Evolutionary conservation across 495 filamentous ascomycete species (phyloP).

Genomic region (Alectoria sarmentosa): DNA sequence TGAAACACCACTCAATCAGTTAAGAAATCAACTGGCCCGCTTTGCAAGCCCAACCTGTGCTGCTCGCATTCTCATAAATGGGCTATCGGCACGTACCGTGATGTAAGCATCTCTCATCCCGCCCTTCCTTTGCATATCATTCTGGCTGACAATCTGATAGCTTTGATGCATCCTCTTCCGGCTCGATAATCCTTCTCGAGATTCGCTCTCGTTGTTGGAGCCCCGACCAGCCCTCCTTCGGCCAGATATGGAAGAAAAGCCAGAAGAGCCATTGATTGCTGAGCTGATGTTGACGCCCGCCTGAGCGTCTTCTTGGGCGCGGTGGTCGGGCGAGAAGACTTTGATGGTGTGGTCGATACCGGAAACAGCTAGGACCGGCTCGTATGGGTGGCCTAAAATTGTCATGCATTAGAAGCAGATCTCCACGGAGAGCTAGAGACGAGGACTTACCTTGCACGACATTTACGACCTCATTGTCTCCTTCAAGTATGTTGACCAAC

Average conservation of each 20-base stretch:
- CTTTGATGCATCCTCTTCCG: constrained; percentile 52
- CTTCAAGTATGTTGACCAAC: constrained; percentile 62
- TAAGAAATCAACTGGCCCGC: constrained; percentile 12
- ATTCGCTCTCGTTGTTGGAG: constrained; percentile 15
- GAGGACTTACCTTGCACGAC: constrained; percentile 52
- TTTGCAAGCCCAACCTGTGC: constrained; percentile 18
- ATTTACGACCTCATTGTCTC: constrained; percentile 67
- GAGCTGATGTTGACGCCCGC: constrained; percentile 46
- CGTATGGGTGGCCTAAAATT: constrained; percentile 57
- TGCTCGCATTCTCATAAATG: constrained; percentile 18
- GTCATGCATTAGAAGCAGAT: neutral
- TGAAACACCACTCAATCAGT: constrained; percentile 31
- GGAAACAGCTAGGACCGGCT: constrained; percentile 61
- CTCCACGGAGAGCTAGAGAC: neutral
- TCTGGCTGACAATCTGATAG: constrained; percentile 58
- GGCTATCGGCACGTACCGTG: constrained; percentile 45
- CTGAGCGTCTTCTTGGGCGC: constrained; percentile 51
- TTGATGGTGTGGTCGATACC: constrained; percentile 74
- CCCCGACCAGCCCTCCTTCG: constrained; percentile 12
- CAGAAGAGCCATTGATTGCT: constrained; percentile 28
- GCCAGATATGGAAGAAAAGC: constrained; percentile 33
- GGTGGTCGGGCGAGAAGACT: constrained; percentile 60
- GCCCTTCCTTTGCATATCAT: constrained; percentile 55
- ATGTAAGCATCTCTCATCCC: constrained; percentile 56
- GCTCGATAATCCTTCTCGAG: constrained; percentile 43